Conservation (phyloP, 345 rosid genomes). For the Salix dunnii region DNA sequence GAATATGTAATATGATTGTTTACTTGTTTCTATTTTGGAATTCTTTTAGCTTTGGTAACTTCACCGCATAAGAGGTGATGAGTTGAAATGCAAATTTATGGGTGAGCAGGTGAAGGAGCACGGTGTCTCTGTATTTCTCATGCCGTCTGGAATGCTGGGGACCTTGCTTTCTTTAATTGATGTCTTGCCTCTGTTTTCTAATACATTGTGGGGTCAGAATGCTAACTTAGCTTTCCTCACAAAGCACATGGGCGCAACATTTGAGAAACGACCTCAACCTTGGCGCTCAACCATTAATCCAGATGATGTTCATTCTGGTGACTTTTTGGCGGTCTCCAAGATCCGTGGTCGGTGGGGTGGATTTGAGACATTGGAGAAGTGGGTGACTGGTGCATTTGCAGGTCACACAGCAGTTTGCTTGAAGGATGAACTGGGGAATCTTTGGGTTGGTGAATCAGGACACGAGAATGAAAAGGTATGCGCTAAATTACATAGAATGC, state of each 20-base stretch:
- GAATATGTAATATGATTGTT: conserved; percentile 61
- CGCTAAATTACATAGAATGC: neutral
- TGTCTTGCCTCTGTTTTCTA: conserved; percentile 88
- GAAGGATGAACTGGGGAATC: conserved; percentile 82
- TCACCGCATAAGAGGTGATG: conserved; percentile 16
- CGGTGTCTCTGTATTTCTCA: conserved; percentile 90
- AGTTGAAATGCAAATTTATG: neutral
- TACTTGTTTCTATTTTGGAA: conserved; percentile 7
- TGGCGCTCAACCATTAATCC: conserved; percentile 64
- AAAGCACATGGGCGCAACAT: conserved; percentile 90
- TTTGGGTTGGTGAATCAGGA: conserved; percentile 99
- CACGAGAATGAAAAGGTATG: conserved; percentile 94
- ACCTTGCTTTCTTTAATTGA: conserved; percentile 76
- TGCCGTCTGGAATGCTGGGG: conserved; percentile 98
- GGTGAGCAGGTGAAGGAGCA: conserved; percentile 79
- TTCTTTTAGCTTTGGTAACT: neutral
- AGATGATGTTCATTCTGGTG: conserved; percentile 82
- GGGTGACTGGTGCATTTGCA: conserved; percentile 99
- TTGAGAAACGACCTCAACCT: conserved; percentile 78
- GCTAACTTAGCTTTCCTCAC: conserved; percentile 79
- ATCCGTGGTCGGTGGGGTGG: conserved; percentile 99
- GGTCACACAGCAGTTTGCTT: conserved; percentile 99
- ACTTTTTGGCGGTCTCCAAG: conserved; percentile 90
- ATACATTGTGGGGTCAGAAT: conserved; percentile 84
- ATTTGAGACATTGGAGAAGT: conserved; percentile 94